Conservation (phyloP, 805 yeast genomes). For the Kuraishia hungarica region DNA sequence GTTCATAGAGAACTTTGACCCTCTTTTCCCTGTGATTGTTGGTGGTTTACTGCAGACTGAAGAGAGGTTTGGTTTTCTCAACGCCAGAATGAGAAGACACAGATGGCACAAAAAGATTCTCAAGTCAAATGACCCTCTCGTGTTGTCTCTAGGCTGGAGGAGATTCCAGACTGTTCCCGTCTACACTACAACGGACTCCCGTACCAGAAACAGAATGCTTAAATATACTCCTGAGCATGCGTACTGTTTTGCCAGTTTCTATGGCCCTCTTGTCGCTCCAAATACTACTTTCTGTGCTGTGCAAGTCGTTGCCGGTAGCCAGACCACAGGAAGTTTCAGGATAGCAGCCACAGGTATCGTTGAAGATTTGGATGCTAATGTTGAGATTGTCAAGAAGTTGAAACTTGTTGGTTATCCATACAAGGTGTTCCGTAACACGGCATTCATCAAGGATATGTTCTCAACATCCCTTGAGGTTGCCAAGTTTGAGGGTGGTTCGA, state of each 20-base stretch:
- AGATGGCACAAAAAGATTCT: constrained; percentile 97
- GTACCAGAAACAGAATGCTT: constrained; percentile 96
- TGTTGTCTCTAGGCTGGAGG: constrained; percentile 95
- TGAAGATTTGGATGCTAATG: constrained; percentile 82
- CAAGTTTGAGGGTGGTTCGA: constrained; percentile 94
- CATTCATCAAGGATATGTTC: constrained; percentile 96
- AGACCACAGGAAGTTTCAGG: constrained; percentile 84
- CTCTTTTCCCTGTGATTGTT: constrained; percentile 74
- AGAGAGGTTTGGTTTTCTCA: constrained; percentile 85
- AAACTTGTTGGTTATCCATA: constrained; percentile 93
- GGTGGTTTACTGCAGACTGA: constrained; percentile 92
- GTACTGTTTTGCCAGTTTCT: constrained; percentile 90
- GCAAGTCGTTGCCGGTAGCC: constrained; percentile 74
- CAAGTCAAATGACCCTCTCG: constrained; percentile 92
- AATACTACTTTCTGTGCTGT: constrained; percentile 97
- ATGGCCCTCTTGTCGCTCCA: constrained; percentile 96
- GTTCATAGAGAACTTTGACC: constrained; percentile 78
- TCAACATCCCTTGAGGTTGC: constrained; percentile 89
- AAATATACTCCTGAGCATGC: constrained; percentile 98
- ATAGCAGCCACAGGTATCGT: constrained; percentile 96
- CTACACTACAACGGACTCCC: constrained; percentile 92
- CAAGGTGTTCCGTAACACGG: constrained; percentile 91
- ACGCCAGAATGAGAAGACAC: constrained; percentile 92
- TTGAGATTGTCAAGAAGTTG: constrained; percentile 91
- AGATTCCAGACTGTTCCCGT: constrained; percentile 95